These are phyloP conservation scores for Chiua virens DNA, from an alignment of 768 basidiomycete species.

Conservation along the genomic window DNA sequence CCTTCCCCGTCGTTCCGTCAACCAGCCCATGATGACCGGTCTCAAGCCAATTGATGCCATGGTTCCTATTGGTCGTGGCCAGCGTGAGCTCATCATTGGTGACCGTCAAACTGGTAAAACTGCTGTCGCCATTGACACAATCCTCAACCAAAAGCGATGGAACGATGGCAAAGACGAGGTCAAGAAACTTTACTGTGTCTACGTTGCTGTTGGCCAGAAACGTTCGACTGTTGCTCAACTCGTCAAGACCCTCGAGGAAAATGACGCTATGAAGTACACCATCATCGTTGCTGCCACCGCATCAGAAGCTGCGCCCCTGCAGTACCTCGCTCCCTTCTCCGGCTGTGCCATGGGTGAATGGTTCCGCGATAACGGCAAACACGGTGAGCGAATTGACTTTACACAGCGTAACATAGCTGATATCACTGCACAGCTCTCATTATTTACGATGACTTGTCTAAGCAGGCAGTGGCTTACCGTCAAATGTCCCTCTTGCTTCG, in stretches of 20 bases:
- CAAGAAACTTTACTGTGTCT: slow-evolving; percentile 99
- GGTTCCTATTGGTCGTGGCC: slow-evolving; percentile 99
- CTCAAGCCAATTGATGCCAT: slow-evolving; percentile 99
- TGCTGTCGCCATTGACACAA: slow-evolving; percentile 99
- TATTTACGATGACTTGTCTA: slow-evolving; percentile 99
- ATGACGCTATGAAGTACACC: slow-evolving; percentile 99
- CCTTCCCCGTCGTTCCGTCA: slow-evolving; percentile 97
- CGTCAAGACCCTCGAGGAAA: slow-evolving; percentile 99
- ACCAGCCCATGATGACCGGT: slow-evolving; percentile 99
- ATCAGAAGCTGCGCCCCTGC: slow-evolving; percentile 97
- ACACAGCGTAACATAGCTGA: slow-evolving; percentile 9
- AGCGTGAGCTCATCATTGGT: slow-evolving; percentile 99
- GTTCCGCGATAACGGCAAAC: slow-evolving; percentile 99
- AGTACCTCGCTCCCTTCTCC: slow-evolving; percentile 99
- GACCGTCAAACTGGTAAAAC: slow-evolving; percentile 99
- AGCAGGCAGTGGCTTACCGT: slow-evolving; percentile 99
- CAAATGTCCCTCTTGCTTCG: slow-evolving; percentile 99
- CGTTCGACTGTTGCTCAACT: slow-evolving; percentile 99
- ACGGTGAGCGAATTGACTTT: slow-evolving; percentile 57
- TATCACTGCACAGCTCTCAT: slow-evolving; percentile 67
- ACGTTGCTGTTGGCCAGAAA: slow-evolving; percentile 99
- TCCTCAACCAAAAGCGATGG: slow-evolving; percentile 99
- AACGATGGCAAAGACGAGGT: slow-evolving; percentile 96
- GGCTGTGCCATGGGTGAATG: slow-evolving; percentile 99
- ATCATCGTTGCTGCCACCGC: slow-evolving; percentile 99